Evolutionary conservation across 306 rosid genomes (phyloP), one percentile per base, ranked within the genome.

Genomic region (Canavalia gladiata): DNA sequence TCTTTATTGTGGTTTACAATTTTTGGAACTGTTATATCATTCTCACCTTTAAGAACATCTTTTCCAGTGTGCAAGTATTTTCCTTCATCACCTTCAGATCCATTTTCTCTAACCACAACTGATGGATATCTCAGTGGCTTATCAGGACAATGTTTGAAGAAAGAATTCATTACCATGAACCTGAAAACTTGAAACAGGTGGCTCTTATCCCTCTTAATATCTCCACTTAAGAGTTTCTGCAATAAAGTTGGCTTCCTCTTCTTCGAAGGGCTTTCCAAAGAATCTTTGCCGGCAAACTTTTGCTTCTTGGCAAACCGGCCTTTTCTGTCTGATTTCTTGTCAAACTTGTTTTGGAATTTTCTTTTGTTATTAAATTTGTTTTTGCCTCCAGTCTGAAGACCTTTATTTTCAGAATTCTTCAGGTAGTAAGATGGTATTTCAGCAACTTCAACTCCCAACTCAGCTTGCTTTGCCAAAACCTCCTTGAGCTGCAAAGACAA

Each of bases 401-500:
- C 87, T 75, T 72, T 77, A 65, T 82, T 83, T 71, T 73, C 77
- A 7, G 81, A 73, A 79, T 93, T 90, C 79, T 67, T 86, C 56
- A 93, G 90, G 88, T 85, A 93, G 80, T 82, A 39, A 10, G 94
- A 64, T 56, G 99, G 99, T 84, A 95, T 84, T 72, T 95, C 99
- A 29, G 98, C 97, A 68, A 95, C 98, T 95, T 93, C 97, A 78
- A 95, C 59, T 74, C 99, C 99, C 80, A 95, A 82, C 83, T 93
- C 94, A 79, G 94, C 98, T 83, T 95, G 97, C 92, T 90, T 92
- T 29, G 94, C 90, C 81, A 95, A 83, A 89, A 95, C 88, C 57
- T 93, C 96, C 86, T 80, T 89, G 46, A 95, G 98, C 91, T 92
- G 92, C 90, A 86, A 88, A 78, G 86, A 81, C 50, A 60, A 82